Evolutionary conservation across 2,329 filamentous ascomycete genomes (phyloP), one percentile per base, ranked within the genome.

Genomic region (Westerdykella aurantiaca): DNA sequence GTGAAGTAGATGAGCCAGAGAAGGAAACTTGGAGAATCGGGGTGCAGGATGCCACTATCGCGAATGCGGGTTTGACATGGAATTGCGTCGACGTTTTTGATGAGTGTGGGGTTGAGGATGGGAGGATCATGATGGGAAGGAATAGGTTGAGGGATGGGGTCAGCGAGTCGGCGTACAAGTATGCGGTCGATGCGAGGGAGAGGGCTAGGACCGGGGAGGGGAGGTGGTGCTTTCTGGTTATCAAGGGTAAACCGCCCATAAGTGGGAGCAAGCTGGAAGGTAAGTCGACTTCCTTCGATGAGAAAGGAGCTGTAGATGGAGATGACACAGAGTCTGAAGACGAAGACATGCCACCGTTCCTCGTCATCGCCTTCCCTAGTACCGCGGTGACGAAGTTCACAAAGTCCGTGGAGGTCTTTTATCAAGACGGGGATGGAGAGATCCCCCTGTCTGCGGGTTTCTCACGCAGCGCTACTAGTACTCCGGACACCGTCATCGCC

Each of bases 41-140:
- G 2, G 53, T 49, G 1, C 49, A 46, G 1, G 51, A 60, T 33
- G 49, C 39, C 1, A 48, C 38, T 3, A 40, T 21, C 4, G 18
- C 18, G 6, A 21, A 21, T 21, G 18, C 18, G 18, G 18, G 46
- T 13, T 38, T 57, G 3, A 46, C 34, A 5, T 60, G 58, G 35
- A 47, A 45, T 29, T 56, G 58, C 42, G 55, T 61, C 31, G 56
- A 61, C 31, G 47, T 50, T 2, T 59, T 60, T 38, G 22, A 5
- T 18, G 18, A 21, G 18, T 21, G 18, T 21, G 18, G 18, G 18
- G 18, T 21, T 21, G 18, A 3, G 6, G 18, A 21, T 21, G 18
- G 18, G 6, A 21, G 18, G 18, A 6, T 6, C 18, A 21, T 21
- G 18, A 21, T 4, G 18, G 18, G 18, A 6, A 21, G 18, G 18